Evolutionary conservation across 257 asterid genomes (phyloP).

Genomic region (Nyctanthes arbortristis): DNA sequence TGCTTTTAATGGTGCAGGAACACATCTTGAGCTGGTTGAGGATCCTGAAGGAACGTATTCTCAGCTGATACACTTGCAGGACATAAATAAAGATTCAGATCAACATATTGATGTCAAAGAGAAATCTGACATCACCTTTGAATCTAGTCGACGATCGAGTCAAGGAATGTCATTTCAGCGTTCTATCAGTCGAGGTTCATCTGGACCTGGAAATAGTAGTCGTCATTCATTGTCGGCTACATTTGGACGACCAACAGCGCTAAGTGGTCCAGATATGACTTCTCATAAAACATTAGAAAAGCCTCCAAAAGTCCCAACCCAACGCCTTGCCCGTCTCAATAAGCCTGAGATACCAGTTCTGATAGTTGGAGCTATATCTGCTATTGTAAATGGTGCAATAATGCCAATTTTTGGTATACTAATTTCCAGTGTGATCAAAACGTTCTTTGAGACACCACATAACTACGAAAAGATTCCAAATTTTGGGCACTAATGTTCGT

Average conservation of each 20-base stretch:
- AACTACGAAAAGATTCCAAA: constrained; percentile 47
- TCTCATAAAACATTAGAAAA: constrained; percentile 31
- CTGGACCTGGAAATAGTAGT: constrained; percentile 60
- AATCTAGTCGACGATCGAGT: constrained; percentile 59
- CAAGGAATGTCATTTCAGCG: constrained; percentile 50
- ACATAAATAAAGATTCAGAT: constrained; percentile 31
- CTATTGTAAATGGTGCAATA: constrained; percentile 55
- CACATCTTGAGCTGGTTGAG: constrained; percentile 49
- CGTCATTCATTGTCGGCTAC: constrained; percentile 49
- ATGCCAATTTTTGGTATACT: constrained; percentile 58
- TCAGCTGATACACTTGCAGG: constrained; percentile 60
- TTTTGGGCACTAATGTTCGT: constrained; percentile 61
- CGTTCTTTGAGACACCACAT: constrained; percentile 51
- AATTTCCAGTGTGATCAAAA: constrained; percentile 47
- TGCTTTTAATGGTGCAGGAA: constrained; percentile 32
- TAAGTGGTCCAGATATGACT: constrained; percentile 10
- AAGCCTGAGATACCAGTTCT: constrained; percentile 62
- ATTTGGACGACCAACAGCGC: constrained; percentile 49
- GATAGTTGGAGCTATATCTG: constrained; percentile 44
- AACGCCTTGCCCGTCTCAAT: constrained; percentile 58
- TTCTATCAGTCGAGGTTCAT: constrained; percentile 72
- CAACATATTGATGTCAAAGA: constrained; percentile 38
- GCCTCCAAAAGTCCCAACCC: constrained; percentile 39
- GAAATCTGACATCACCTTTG: constrained; percentile 35
- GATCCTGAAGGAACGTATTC: constrained; percentile 64